Evolutionary conservation across 2,329 filamentous ascomycete species (phyloP).

Genomic region (Aspergillus niger): DNA sequence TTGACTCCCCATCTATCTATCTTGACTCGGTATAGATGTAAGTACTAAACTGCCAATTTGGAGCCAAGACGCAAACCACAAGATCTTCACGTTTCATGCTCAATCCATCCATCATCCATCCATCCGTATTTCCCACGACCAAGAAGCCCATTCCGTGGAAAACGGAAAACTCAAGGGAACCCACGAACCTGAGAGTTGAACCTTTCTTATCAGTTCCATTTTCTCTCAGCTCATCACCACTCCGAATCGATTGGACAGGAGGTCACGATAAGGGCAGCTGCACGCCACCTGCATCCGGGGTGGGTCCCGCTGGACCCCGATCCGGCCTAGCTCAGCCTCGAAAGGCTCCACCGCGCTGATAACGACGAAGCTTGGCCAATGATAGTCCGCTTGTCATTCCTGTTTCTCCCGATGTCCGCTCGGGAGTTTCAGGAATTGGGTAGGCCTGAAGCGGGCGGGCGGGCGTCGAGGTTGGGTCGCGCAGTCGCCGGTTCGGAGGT

Average conservation of each 20-base stretch:
- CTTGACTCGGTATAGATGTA: no score
- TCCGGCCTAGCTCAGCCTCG: slow-evolving; percentile 7
- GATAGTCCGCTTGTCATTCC: slow-evolving; percentile 8
- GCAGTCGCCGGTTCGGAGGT: neutral
- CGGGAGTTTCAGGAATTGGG: slow-evolving; percentile 10
- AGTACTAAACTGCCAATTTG: no score
- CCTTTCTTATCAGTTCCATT: slow-evolving; percentile 16
- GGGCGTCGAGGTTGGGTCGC: neutral
- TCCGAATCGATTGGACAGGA: slow-evolving; percentile 21
- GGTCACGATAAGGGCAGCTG: slow-evolving; percentile 19
- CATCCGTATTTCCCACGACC: neutral
- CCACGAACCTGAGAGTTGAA: neutral
- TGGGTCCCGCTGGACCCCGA: slow-evolving; percentile 11
- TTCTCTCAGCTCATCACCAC: slow-evolving; percentile 22
- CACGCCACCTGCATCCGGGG: slow-evolving; percentile 17
- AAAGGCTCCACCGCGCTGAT: slow-evolving; percentile 18
- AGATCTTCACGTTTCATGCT: neutral
- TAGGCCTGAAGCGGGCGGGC: neutral
- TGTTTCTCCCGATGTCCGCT: slow-evolving; percentile 13
- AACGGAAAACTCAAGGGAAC: neutral
- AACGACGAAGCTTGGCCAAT: slow-evolving; percentile 21
- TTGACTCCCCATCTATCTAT: no score
- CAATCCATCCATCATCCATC: neutral
- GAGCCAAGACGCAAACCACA: neutral
- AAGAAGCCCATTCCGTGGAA: neutral